phyloP scores from a whole-genome alignment of 164 flowering plant species.

The Protea cynaroides region DNA sequence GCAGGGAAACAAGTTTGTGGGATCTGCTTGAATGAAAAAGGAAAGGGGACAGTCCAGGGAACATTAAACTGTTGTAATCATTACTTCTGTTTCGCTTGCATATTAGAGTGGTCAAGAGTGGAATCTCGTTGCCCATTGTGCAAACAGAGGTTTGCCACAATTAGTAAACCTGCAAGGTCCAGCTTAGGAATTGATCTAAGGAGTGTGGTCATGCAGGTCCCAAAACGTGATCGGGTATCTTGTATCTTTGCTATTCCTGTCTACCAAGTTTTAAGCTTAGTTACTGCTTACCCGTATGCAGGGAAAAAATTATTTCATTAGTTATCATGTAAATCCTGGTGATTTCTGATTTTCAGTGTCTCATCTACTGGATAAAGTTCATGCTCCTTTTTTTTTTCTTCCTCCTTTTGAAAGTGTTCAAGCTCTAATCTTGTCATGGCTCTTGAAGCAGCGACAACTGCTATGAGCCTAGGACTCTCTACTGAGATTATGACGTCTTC shows the following conservation, averaged over 20 bases:
- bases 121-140: conserved; percentile 98
- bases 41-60: conserved; percentile 63
- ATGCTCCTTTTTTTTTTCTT: too few species aligned
- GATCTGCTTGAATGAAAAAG: conserved; percentile 90
- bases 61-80: conserved; percentile 80
- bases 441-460: too few species aligned
- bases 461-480: too few species aligned
- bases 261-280: too few species aligned
- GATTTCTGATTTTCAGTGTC: too few species aligned
- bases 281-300: background rate
- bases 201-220: conserved; percentile 55
- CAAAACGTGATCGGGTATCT: conserved; percentile 88
- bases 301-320: too few species aligned
- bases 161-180: conserved; percentile 53
- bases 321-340: too few species aligned
- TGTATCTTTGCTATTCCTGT: too few species aligned
- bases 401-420: too few species aligned
- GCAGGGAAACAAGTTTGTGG: conserved; percentile 79
- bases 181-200: conserved; percentile 50
- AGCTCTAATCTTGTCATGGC: too few species aligned
- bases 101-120: conserved; percentile 96
- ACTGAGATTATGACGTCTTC: too few species aligned
- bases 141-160: conserved; percentile 80
- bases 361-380: too few species aligned
- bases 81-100: conserved; percentile 86